Conservation (phyloP, 306 rosid species). For the Quercus engelmannii region DNA sequence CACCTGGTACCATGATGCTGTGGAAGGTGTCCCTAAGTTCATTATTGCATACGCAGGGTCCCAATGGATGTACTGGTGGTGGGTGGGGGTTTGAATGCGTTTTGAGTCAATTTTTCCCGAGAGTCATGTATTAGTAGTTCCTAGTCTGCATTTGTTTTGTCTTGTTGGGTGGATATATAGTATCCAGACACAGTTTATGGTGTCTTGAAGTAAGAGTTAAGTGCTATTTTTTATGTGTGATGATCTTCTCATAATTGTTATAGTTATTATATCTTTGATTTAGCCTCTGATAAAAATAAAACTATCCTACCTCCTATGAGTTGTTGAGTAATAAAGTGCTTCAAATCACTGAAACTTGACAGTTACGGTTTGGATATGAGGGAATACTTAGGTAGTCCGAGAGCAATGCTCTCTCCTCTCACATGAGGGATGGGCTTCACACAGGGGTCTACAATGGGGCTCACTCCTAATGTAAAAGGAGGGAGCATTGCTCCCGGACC, state of each 20-base stretch:
- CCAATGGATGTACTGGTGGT: conserved; percentile 31
- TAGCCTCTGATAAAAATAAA: background rate
- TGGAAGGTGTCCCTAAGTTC: conserved; percentile 30
- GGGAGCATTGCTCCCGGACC: no score
- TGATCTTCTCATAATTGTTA: conserved; percentile 5
- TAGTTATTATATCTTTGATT: background rate
- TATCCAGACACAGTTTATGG: conserved; percentile 27
- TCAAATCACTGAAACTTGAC: no score
- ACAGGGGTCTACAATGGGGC: no score
- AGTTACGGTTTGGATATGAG: no score
- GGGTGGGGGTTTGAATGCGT: conserved; percentile 37
- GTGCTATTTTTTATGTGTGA: conserved; percentile 25
- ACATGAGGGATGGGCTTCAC: no score
- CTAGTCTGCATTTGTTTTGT: conserved; percentile 50
- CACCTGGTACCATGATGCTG: conserved; percentile 28
- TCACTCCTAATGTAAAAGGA: no score
- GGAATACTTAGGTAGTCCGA: no score
- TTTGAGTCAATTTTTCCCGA: conserved; percentile 29
- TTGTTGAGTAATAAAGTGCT: no score
- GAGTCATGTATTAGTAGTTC: conserved; percentile 49
- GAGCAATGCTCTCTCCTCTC: no score
- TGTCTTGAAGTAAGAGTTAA: conserved; percentile 31
- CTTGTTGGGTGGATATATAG: conserved; percentile 43
- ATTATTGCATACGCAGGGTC: conserved; percentile 42
- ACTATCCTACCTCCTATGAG: no score